These are phyloP conservation scores for Beauveria caledonica DNA, from an alignment of 2,329 filamentous ascomycete genomes.

Conservation along the genomic window DNA sequence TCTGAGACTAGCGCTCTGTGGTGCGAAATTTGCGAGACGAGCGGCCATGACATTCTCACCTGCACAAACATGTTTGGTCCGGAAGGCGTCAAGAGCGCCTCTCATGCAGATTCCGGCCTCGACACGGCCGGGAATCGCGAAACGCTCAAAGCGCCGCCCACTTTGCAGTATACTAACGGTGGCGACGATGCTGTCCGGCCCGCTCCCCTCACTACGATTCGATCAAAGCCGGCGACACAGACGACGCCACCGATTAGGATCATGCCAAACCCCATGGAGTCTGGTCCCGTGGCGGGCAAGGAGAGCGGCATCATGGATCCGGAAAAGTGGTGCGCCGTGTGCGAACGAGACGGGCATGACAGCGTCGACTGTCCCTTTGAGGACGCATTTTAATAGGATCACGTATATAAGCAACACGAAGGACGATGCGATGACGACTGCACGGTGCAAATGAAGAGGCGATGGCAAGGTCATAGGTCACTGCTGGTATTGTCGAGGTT, in stretches of 20 bases:
- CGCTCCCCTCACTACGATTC: slow-evolving; percentile 46
- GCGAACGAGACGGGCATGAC: slow-evolving; percentile 92
- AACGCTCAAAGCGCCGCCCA: slow-evolving; percentile 27
- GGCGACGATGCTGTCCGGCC: slow-evolving; percentile 38
- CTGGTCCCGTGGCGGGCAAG: slow-evolving; percentile 67
- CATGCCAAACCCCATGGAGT: slow-evolving; percentile 55
- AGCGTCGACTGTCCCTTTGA: slow-evolving; percentile 93
- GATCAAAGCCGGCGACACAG: slow-evolving; percentile 33
- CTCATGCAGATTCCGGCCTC: slow-evolving; percentile 20
- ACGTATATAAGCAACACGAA: background rate
- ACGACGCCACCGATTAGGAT: slow-evolving; percentile 36
- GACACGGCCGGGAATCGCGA: slow-evolving; percentile 29
- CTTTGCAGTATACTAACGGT: slow-evolving; percentile 13
- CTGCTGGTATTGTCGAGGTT: background rate
- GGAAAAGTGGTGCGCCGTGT: slow-evolving; percentile 93
- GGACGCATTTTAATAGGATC: slow-evolving; percentile 53
- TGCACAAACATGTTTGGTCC: slow-evolving; percentile 81
- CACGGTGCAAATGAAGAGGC: background rate
- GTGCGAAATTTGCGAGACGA: slow-evolving; percentile 93
- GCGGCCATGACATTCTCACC: slow-evolving; percentile 86
- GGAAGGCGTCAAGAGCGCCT: slow-evolving; percentile 26
- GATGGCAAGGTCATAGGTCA: background rate
- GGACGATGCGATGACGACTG: background rate
- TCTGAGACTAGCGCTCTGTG: slow-evolving; percentile 67
- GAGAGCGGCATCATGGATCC: slow-evolving; percentile 70